Conservation (phyloP, 495 filamentous ascomycete species). For the Aspergillus biplanus region DNA sequence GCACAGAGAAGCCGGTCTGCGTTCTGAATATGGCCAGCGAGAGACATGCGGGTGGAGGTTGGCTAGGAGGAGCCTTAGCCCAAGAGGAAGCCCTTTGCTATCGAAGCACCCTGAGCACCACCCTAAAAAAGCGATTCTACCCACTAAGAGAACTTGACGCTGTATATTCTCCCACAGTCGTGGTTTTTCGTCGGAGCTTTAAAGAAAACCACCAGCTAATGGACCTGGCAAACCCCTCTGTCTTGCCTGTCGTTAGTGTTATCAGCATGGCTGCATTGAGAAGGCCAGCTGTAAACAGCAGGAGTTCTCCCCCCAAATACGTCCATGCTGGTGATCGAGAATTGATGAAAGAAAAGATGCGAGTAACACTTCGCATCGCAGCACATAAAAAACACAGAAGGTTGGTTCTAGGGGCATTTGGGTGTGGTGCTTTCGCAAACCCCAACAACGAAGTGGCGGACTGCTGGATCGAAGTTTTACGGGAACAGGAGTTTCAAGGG, state of each 20-base stretch:
- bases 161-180: slow-evolving; percentile 63
- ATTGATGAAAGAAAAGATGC: slow-evolving; percentile 60
- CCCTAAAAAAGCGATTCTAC: slow-evolving; percentile 59
- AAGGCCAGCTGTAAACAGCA: slow-evolving; percentile 44
- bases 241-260: slow-evolving; percentile 57
- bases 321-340: slow-evolving; percentile 44
- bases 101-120: slow-evolving; percentile 58
- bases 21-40: slow-evolving; percentile 67
- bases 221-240: slow-evolving; percentile 29
- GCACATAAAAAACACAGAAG: slow-evolving; percentile 53
- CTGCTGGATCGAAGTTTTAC: slow-evolving; percentile 62
- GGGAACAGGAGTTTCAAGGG: slow-evolving; percentile 55
- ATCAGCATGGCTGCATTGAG: slow-evolving; percentile 61
- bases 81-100: slow-evolving; percentile 72
- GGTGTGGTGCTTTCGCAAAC: slow-evolving; percentile 67
- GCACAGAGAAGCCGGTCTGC: slow-evolving; percentile 43
- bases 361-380: slow-evolving; percentile 57
- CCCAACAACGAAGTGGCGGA: slow-evolving; percentile 63
- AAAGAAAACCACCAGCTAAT: slow-evolving; percentile 46
- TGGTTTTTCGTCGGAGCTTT: slow-evolving; percentile 54
- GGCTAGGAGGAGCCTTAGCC: slow-evolving; percentile 54
- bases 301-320: slow-evolving; percentile 31
- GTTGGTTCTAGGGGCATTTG: slow-evolving; percentile 68
- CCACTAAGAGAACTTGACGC: slow-evolving; percentile 53
- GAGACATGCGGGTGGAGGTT: slow-evolving; percentile 57